A percentile compares a stretch with the other conserved stretches of the same genome.
Conservation (phyloP, 768 basidiomycete genomes). For the Amanita fuliginea region DNA sequence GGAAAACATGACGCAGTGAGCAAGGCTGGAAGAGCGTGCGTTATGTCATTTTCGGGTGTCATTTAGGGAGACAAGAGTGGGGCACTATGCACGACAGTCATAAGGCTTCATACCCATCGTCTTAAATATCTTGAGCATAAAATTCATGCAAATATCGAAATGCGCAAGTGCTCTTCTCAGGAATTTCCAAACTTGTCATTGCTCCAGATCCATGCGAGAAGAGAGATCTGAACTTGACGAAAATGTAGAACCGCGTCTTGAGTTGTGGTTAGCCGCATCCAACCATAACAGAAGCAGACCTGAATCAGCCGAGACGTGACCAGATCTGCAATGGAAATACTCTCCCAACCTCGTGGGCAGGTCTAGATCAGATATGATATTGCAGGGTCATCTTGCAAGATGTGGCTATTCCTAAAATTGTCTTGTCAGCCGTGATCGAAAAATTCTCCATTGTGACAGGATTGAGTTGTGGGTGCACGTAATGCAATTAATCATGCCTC, state of each 20-base stretch:
- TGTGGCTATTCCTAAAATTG: conserved; percentile 4
- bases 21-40: not conserved
- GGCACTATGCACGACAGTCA: not conserved
- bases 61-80: not conserved
- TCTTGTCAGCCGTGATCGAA: not conserved
- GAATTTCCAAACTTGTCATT: conserved; percentile 1
- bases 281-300: conserved; percentile 19
- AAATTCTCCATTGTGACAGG: not conserved
- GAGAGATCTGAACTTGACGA: conserved; percentile 1
- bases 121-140: not conserved
- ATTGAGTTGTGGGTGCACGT: conserved; percentile 8
- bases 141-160: not conserved
- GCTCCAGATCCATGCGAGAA: conserved; percentile 1
- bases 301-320: conserved; percentile 16
- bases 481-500: conserved; percentile 12
- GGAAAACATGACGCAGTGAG: not conserved
- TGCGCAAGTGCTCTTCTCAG: not conserved
- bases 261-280: conserved; percentile 6
- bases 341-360: not conserved
- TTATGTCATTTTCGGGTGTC: not conserved
- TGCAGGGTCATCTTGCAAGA: conserved; percentile 7
- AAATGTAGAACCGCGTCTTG: not conserved
- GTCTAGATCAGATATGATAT: conserved; percentile 1
- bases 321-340: conserved; percentile 10
- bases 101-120: not conserved